Base-by-base conservation (phyloP, 495 filamentous ascomycete genomes). In the Alectoria sarmentosa region DNA sequence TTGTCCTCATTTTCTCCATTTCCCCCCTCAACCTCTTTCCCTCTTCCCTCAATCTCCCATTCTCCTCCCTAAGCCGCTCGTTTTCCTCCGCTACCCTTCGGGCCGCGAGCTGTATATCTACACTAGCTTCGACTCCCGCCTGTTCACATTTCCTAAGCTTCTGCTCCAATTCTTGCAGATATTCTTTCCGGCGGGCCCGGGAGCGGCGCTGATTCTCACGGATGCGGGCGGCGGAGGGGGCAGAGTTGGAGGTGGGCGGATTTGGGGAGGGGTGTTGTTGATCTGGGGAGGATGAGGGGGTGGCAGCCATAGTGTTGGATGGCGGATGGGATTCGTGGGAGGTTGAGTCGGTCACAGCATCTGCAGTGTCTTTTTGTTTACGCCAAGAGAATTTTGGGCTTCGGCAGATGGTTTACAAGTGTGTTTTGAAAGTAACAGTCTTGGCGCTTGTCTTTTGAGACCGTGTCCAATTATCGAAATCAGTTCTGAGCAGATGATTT, bases 181-280 rank as follows among this genome's bases (percentile, higher is more conserved):
- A 89, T 71, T 91, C 86, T 75, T 89, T 91, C 65, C 84, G 84
- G 30, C 86, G 79, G 17, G 89, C 89, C 32, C 90, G 85, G 56
- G 88, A 91, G 44, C 86, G 87, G 52, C 90, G 83, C 70, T 94
- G 90, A 72, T 94, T 94, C 57, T 92, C 88, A n/a, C 90, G 82
- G 56, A 70, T 60, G 39, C 68, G 66, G 39, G 52, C 39, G 23
- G 62, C 38, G 54, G 55, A 17, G 4, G 52, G 28, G 48, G 23
- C n/a, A 1, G 52, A 21, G n/a, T 8, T 64, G 23, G 61, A 23
- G 52, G 26, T n/a, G 21, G 38, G 26, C 5, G 39, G 0, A 1
- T 5, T 32, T 17, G 14, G 30, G 6, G 30, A 55, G 14, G 17
- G 15, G 14, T 14, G 4, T 0, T 54, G 49, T 4, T 17, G 26